Conservation (phyloP, 345 rosid genomes). For the Heritiera fomes region DNA sequence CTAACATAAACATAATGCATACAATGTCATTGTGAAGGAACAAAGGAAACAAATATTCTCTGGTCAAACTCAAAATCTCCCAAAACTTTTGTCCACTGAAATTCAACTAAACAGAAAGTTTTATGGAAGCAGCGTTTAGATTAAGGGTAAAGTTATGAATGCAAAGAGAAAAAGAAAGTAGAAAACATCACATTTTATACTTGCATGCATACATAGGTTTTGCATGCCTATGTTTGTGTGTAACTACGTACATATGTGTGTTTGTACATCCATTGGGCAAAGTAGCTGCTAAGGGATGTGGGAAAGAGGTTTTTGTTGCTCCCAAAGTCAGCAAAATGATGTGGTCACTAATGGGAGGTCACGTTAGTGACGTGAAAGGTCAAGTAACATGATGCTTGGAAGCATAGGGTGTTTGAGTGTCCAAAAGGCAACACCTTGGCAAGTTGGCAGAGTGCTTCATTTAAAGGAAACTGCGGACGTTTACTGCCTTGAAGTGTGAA, state of each 20-base stretch:
- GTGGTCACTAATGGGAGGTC: not conserved
- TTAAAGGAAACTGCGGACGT: not conserved
- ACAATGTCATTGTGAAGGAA: not conserved
- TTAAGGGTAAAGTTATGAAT: not conserved
- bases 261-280: not conserved
- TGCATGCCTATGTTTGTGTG: not conserved
- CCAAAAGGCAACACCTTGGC: not conserved
- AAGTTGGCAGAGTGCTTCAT: not conserved
- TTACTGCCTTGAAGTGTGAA: not conserved
- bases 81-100: not conserved
- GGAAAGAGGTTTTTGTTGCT: not conserved
- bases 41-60: not conserved
- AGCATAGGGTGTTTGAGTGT: not conserved
- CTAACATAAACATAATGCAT: not conserved
- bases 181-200: not conserved
- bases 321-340: not conserved
- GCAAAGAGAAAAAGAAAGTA: not conserved
- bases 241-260: not conserved
- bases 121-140: not conserved
- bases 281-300: not conserved
- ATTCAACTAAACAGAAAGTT: not conserved
- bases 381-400: not conserved
- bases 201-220: not conserved
- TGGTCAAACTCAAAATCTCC: conserved; percentile 10
- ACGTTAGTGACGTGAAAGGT: not conserved